phyloP scores from a whole-genome alignment of 495 filamentous ascomycete genomes.

The Hypoxylon perforatum region DNA sequence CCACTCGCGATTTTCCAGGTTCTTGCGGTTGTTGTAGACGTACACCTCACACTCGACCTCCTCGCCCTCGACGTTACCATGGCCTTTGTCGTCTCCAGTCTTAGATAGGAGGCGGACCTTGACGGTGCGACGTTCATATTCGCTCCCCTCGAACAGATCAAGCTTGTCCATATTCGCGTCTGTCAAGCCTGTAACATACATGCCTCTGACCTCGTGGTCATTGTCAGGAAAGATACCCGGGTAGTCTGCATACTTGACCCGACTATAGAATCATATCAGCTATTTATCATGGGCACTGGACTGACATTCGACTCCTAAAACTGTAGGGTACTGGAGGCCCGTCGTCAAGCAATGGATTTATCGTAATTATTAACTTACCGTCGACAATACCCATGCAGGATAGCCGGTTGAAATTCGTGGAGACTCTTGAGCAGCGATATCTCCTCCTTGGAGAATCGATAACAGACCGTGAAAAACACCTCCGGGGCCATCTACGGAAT shows the following conservation, averaged over 20 bases:
- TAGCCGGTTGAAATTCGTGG: conserved; percentile 75
- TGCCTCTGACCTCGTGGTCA: conserved; percentile 76
- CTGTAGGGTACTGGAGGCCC: neutral
- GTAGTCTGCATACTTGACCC: conserved; percentile 72
- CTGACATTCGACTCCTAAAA: neutral
- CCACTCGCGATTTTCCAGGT: conserved; percentile 80
- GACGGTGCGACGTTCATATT: conserved; percentile 75
- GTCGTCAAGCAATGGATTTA: neutral
- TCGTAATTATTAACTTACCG: conserved; percentile 63
- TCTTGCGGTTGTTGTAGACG: conserved; percentile 66
- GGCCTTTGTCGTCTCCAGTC: conserved; percentile 50
- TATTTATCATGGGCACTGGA: neutral
- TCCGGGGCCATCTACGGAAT: conserved; percentile 77
- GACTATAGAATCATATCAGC: conserved; percentile 30
- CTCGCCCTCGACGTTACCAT: conserved; percentile 64
- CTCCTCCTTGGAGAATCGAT: conserved; percentile 60
- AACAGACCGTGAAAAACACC: conserved; percentile 85
- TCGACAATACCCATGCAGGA: conserved; percentile 77
- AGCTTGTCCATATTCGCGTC: conserved; percentile 78
- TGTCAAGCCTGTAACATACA: conserved; percentile 81
- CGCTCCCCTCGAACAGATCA: conserved; percentile 82
- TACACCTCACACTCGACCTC: conserved; percentile 80
- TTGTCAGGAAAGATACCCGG: conserved; percentile 77
- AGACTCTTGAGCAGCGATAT: conserved; percentile 60
- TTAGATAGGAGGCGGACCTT: conserved; percentile 65